These are phyloP conservation scores for Mycoemilia scoparia DNA, from an alignment of 192 early-diverging fungal species.

Conservation along the genomic window DNA sequence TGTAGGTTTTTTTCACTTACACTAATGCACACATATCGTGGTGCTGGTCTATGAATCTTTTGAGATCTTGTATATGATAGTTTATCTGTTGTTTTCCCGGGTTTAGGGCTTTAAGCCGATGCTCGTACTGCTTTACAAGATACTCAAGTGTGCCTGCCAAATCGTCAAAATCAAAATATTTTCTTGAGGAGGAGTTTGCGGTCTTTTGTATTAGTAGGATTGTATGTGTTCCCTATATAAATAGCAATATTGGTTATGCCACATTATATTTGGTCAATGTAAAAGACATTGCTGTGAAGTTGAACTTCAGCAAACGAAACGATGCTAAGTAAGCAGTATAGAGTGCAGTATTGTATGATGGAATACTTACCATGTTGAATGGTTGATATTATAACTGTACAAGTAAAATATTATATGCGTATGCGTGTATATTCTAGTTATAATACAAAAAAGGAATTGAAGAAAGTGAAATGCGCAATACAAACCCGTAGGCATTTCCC, in stretches of 20 bases:
- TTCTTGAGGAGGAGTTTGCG: constrained; percentile 2
- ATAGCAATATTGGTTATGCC: not conserved
- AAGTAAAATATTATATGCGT: constrained; percentile 8
- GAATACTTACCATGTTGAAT: not conserved
- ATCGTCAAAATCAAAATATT: constrained; percentile 9
- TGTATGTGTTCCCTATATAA: constrained; percentile 4
- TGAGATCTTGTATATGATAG: constrained; percentile 19
- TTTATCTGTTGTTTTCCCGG: constrained; percentile 10
- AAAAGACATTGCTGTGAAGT: not conserved
- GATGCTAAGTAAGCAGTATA: constrained; percentile 3
- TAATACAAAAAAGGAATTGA: constrained; percentile 1
- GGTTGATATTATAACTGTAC: not conserved
- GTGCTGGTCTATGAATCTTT: constrained; percentile 16
- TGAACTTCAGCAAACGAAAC: not conserved
- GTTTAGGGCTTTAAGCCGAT: constrained; percentile 10
- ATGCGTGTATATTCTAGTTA: not conserved
- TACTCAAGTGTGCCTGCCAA: constrained; percentile 10
- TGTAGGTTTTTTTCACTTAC: not conserved
- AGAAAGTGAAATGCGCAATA: too few relatives aligned
- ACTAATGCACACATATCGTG: constrained; percentile 9
- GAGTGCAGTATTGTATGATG: not conserved
- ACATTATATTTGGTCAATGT: not conserved
- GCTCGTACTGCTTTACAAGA: constrained; percentile 16
- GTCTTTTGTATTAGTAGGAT: constrained; percentile 12
- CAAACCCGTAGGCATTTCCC: too few relatives aligned